Evolutionary conservation across 768 basidiomycete genomes (phyloP).

Genomic region (Russula emetica): DNA sequence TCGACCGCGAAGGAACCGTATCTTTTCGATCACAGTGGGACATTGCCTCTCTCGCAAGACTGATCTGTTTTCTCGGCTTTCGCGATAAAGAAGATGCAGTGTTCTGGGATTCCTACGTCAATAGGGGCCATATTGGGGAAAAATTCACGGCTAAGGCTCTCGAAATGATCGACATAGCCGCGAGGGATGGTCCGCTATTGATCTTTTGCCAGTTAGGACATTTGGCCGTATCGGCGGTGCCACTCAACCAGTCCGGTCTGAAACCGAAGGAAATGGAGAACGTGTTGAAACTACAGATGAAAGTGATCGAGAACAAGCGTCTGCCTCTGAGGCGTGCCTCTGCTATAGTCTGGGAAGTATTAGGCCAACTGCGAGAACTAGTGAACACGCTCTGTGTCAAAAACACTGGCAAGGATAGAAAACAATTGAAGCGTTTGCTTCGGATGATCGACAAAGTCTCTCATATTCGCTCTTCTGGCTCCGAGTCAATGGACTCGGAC

Average conservation of each 20-base stretch:
- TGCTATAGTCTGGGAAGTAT: too few relatives aligned
- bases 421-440: too few relatives aligned
- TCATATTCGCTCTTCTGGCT: too few relatives aligned
- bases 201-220: conserved; percentile 13
- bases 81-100: background rate
- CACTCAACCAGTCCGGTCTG: background rate
- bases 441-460: too few relatives aligned
- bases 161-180: background rate
- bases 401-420: too few relatives aligned
- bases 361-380: too few relatives aligned
- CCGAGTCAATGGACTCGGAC: too few relatives aligned
- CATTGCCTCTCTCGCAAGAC: conserved; percentile 12
- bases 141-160: conserved; percentile 10
- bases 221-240: background rate
- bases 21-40: conserved; percentile 18
- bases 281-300: conserved; percentile 4
- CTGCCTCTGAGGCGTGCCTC: background rate
- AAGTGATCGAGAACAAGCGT: conserved; percentile 1
- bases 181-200: conserved; percentile 14
- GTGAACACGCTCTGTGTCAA: too few relatives aligned
- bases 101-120: conserved; percentile 6
- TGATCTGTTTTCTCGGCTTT: conserved; percentile 1
- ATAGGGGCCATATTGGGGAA: background rate
- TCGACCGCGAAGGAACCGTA: background rate
- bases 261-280: conserved; percentile 2